These are phyloP conservation scores for Laguncularia racemosa DNA, from an alignment of 345 rosid genomes.

Conservation along the genomic window DNA sequence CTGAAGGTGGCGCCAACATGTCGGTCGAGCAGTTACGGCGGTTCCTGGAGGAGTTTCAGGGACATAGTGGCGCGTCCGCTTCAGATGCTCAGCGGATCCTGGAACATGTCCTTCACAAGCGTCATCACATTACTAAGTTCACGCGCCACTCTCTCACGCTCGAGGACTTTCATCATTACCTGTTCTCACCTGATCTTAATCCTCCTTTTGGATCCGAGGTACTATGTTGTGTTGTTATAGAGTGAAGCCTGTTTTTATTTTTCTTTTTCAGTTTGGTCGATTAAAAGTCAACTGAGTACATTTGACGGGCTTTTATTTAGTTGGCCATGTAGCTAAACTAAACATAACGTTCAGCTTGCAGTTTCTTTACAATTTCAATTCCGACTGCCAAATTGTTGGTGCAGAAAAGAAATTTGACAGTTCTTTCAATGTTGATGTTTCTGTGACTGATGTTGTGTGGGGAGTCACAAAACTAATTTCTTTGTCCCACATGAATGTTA, in stretches of 20 bases:
- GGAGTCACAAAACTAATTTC: no score
- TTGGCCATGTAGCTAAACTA: no score
- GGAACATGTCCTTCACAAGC: constrained; percentile 39
- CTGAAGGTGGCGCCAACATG: constrained; percentile 52
- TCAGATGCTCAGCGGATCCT: constrained; percentile 52
- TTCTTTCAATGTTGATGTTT: no score
- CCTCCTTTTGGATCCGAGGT: constrained; percentile 51
- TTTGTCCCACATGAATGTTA: no score
- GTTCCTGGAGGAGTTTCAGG: constrained; percentile 51
- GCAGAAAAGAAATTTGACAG: no score
- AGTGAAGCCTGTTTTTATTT: background rate
- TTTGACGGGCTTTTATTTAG: no score
- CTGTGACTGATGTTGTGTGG: no score
- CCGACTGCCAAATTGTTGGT: no score
- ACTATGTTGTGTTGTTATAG: background rate
- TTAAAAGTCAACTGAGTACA: no score
- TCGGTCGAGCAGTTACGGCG: constrained; percentile 54
- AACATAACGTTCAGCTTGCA: no score
- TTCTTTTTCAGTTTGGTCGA: background rate
- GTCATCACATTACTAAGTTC: constrained; percentile 61
- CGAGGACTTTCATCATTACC: constrained; percentile 55
- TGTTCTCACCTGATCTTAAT: constrained; percentile 58
- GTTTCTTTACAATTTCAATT: no score
- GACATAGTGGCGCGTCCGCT: constrained; percentile 19
- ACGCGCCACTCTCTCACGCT: constrained; percentile 52